phyloP scores from a whole-genome alignment of 225 moss, liverwort and hornwort genomes.

The Neckera pumila region DNA sequence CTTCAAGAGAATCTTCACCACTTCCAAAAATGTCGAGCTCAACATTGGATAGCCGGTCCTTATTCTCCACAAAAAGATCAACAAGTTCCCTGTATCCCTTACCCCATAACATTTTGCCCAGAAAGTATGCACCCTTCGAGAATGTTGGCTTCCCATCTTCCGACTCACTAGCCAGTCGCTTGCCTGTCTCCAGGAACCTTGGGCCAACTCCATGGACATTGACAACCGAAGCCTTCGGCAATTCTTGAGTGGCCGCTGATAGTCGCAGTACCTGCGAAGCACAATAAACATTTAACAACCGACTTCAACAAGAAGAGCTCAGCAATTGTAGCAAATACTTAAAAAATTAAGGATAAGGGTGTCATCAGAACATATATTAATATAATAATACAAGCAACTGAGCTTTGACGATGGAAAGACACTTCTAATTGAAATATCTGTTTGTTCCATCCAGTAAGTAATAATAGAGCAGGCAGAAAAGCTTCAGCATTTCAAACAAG shows the following conservation, averaged over 20 bases:
- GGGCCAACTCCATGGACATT: slow-evolving; percentile 98
- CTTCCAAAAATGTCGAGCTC: slow-evolving; percentile 84
- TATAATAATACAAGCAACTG: not conserved
- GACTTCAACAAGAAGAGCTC: not conserved
- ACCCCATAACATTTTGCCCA: slow-evolving; percentile 98
- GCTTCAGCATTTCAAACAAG: not conserved
- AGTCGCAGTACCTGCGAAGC: slow-evolving; percentile 73
- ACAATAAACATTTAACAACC: not conserved
- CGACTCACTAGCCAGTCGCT: slow-evolving; percentile 43
- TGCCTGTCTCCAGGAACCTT: slow-evolving; percentile 76
- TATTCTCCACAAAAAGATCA: slow-evolving; percentile 78
- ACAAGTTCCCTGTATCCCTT: slow-evolving; percentile 97
- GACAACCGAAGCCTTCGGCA: slow-evolving; percentile 78
- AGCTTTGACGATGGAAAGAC: not conserved
- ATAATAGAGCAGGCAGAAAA: not conserved
- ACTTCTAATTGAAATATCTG: not conserved
- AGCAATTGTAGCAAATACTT: not conserved
- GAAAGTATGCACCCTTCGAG: slow-evolving; percentile 84
- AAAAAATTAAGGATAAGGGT: not conserved
- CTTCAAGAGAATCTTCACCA: slow-evolving; percentile 87
- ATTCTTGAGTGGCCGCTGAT: slow-evolving; percentile 84
- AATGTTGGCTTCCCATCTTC: slow-evolving; percentile 54
- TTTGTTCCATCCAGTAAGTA: not conserved
- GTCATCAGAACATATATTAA: not conserved
- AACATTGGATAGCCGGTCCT: slow-evolving; percentile 49